These are phyloP conservation scores for Brassica hybrid DNA, from an alignment of 441 rosid genomes.

Conservation along the genomic window DNA sequence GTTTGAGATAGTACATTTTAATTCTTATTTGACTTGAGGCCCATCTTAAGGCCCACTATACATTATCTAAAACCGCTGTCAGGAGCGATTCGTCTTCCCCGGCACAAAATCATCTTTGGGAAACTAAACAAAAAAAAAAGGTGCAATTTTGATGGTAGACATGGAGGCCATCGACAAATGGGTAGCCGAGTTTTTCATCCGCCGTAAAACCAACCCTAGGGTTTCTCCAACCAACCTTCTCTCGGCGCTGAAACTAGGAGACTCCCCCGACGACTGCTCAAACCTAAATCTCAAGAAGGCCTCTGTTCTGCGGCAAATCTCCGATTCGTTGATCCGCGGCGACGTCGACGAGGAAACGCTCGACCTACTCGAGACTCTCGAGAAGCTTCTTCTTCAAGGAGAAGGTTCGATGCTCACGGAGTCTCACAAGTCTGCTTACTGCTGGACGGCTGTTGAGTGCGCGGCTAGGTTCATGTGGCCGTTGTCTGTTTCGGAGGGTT, in stretches of 20 bases:
- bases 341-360: slow-evolving; percentile 25
- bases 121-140: no score
- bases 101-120: not conserved
- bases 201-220: slow-evolving; percentile 23
- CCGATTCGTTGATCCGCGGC: slow-evolving; percentile 21
- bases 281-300: slow-evolving; percentile 11
- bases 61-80: not conserved
- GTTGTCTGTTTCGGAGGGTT: slow-evolving; percentile 24
- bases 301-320: slow-evolving; percentile 33
- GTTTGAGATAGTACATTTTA: no score
- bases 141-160: not conserved
- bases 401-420: slow-evolving; percentile 10
- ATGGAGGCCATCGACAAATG: slow-evolving; percentile 13
- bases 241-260: slow-evolving; percentile 18
- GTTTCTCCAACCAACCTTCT: slow-evolving; percentile 7
- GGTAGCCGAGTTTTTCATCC: slow-evolving; percentile 32
- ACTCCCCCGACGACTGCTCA: not conserved
- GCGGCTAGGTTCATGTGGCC: slow-evolving; percentile 41
- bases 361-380: slow-evolving; percentile 39
- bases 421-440: slow-evolving; percentile 43
- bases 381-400: slow-evolving; percentile 28
- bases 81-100: slow-evolving; percentile 11
- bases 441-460: slow-evolving; percentile 39
- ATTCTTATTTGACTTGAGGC: slow-evolving; percentile 18
- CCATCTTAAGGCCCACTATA: slow-evolving; percentile 31